Base-by-base conservation (phyloP, 2,329 filamentous ascomycete species). In the Venturia asperata region DNA sequence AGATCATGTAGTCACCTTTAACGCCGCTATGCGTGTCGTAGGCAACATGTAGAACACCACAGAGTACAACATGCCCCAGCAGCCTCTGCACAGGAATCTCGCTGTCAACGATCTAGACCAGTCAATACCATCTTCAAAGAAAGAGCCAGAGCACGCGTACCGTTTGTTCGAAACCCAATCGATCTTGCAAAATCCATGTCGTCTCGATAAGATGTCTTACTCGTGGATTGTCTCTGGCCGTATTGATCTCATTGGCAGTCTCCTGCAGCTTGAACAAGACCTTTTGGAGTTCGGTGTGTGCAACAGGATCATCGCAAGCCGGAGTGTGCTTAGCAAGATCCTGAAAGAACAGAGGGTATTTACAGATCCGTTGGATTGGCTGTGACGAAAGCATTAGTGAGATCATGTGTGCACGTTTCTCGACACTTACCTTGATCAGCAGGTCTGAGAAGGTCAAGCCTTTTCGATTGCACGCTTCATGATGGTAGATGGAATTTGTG, bases 301-400 rank as follows among this genome's bases (percentile, higher is more conserved):
- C 88, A 67, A 86, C 86, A 0, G 92, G 91, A 71, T 92, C 95
- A 72, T 97, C 93, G 65, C 84, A 87, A 1, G 91, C 89, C 1
- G 91, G 90, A 0, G 92, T 97, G 69, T 88, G 83, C 71, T 89
- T 92, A 67, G 92, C 81, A 10, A 99, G 81, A 71, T 97, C 91
- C 5, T 86, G 83, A 71, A 97, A 92, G 1, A 97, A 80, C 4
- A 99, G 80, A 13, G 91, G 91, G 72, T 97, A 97, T 77, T 89
- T 91, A 79, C 91, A 96, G 27, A 97, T 84, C 65, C 93, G 85
- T 76, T 99, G 93, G 24, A 97, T 92, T 0, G 93, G 94, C 90
- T 96, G 64, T 19, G 15, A 43, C 37, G 43, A 24, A 24, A 42
- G 21, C n/a, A 47, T 67, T 34, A 65, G 64, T 21, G 47, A 3